Percentiles rank a stretch among this genome's conserved stretches.
phyloP scores from a whole-genome alignment of 176 grass and related monocot species.

The Cenchrus americanus region DNA sequence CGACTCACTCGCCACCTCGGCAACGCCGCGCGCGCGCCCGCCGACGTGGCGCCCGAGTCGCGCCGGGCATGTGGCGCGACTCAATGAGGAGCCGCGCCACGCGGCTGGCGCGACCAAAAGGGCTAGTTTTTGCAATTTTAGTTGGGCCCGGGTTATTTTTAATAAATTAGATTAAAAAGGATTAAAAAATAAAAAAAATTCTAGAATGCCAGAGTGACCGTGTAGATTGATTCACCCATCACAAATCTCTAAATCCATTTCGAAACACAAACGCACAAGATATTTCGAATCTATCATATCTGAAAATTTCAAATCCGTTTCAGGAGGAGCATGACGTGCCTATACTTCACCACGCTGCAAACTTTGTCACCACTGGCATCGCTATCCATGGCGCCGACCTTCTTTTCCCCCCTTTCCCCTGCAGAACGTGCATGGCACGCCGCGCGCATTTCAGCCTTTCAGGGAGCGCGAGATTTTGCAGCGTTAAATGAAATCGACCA shows the following conservation, averaged over 20 bases:
- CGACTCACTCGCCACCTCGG: too few relatives aligned
- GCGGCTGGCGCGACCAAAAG: too few relatives aligned
- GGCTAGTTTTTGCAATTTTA: too few relatives aligned
- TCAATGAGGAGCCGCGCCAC: too few relatives aligned
- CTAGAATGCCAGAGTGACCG: neutral
- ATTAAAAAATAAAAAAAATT: too few relatives aligned
- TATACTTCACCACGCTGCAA: neutral
- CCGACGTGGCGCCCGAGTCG: too few relatives aligned
- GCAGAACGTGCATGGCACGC: neutral
- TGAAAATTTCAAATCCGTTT: neutral
- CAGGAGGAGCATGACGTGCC: neutral
- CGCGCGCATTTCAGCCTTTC: too few relatives aligned
- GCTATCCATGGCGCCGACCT: neutral
- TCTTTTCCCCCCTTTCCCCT: too few relatives aligned
- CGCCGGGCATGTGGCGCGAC: too few relatives aligned
- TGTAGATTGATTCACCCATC: neutral
- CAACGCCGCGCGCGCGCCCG: too few relatives aligned
- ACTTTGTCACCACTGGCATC: neutral
- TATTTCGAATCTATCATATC: neutral
- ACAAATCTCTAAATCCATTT: neutral
- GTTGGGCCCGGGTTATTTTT: too few relatives aligned
- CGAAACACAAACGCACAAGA: neutral
- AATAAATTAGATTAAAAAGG: too few relatives aligned
- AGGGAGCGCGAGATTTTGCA: neutral
- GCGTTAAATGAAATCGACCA: neutral